Evolutionary conservation across 2,329 filamentous ascomycete species (phyloP).

Genomic region (Ophiocordyceps camponoti-saundersi): DNA sequence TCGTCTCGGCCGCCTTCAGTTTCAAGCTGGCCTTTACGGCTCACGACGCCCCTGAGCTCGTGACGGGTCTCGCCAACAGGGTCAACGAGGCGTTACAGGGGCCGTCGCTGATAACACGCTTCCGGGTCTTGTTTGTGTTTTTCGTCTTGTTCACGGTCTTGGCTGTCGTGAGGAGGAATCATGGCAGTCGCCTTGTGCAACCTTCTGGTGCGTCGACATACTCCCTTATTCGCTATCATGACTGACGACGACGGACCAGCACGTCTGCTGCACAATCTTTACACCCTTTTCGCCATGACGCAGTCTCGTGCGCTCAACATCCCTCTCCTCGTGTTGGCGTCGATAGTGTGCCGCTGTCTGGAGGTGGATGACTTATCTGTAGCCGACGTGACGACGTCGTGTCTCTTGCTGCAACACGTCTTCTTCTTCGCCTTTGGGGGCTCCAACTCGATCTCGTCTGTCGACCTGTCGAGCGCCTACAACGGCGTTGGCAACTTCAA

Average conservation of each 20-base stretch:
- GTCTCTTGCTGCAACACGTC: conserved; percentile 60
- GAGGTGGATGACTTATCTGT: conserved; percentile 27
- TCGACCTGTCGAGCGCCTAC: conserved; percentile 88
- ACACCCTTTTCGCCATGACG: conserved; percentile 66
- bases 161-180: conserved; percentile 21
- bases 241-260: conserved; percentile 6
- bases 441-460: conserved; percentile 87
- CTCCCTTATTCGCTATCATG: not conserved
- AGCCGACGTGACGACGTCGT: conserved; percentile 48
- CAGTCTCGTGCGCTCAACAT: conserved; percentile 77
- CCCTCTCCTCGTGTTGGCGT: conserved; percentile 66
- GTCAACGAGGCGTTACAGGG: conserved; percentile 23
- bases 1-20: conserved; percentile 41
- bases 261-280: conserved; percentile 47
- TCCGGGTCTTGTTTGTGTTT: conserved; percentile 32
- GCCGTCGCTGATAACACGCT: conserved; percentile 28
- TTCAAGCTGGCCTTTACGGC: conserved; percentile 87
- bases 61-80: conserved; percentile 27
- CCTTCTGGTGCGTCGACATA: conserved; percentile 12
- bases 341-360: conserved; percentile 36
- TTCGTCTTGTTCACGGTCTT: conserved; percentile 21
- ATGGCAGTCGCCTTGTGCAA: conserved; percentile 8
- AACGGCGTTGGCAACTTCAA: conserved; percentile 79
- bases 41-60: conserved; percentile 73
- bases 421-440: conserved; percentile 85